Percentiles rank a stretch among this genome's conserved stretches.
phyloP scores from a whole-genome alignment of 805 yeast genomes.

The Millerozyma acaciae region DNA sequence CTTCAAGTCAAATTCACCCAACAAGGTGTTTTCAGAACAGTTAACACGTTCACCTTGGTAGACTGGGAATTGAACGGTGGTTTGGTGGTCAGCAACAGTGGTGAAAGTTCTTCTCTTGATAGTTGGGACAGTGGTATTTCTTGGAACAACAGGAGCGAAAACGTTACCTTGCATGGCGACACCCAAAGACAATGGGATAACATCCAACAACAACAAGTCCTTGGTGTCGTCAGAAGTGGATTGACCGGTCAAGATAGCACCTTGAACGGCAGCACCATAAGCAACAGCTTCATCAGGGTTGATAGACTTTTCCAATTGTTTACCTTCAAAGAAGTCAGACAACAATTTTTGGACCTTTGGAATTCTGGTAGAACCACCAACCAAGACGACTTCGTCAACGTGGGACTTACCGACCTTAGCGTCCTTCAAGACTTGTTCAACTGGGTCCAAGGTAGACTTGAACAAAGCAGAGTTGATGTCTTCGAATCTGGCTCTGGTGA shows the following conservation, averaged over 20 bases:
- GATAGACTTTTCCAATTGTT: slow-evolving; percentile 46
- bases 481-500: slow-evolving; percentile 50
- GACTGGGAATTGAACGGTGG: slow-evolving; percentile 49
- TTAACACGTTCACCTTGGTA: slow-evolving; percentile 52
- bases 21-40: slow-evolving; percentile 48
- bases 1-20: slow-evolving; percentile 49
- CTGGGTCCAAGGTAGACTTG: slow-evolving; percentile 49
- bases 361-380: slow-evolving; percentile 52
- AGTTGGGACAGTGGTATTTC: slow-evolving; percentile 50
- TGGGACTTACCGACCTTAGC: slow-evolving; percentile 38
- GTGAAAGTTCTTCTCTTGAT: slow-evolving; percentile 50
- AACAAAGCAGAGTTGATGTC: slow-evolving; percentile 47
- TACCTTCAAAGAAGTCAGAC: slow-evolving; percentile 49
- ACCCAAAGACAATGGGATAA: slow-evolving; percentile 48
- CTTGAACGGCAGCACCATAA: slow-evolving; percentile 50
- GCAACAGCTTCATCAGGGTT: slow-evolving; percentile 52
- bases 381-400: slow-evolving; percentile 47
- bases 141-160: slow-evolving; percentile 49
- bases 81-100: slow-evolving; percentile 49
- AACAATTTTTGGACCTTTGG: slow-evolving; percentile 49
- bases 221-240: slow-evolving; percentile 47
- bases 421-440: slow-evolving; percentile 47
- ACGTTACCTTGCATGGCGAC: slow-evolving; percentile 51
- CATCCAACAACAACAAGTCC: slow-evolving; percentile 49
- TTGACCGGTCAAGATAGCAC: slow-evolving; percentile 50